Evolutionary conservation across 1,284 basidiomycete species (phyloP).

Genomic region (Chalciporus sp.): DNA sequence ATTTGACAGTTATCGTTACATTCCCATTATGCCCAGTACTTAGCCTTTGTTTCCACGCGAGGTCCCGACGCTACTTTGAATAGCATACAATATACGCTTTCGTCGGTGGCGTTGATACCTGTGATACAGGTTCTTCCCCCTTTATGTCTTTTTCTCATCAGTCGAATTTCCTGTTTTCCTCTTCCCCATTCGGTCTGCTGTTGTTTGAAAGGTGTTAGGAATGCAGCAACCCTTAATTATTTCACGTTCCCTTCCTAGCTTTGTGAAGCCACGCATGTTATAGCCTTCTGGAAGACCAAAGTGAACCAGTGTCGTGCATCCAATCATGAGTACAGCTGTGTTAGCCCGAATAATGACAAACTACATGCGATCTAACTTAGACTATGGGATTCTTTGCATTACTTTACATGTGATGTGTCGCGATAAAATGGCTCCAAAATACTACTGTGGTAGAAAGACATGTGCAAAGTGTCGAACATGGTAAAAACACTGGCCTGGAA

Average conservation of each 20-base stretch:
- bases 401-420: conserved; percentile 31
- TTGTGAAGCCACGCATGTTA: background rate
- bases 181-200: conserved; percentile 6
- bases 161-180: conserved; percentile 15
- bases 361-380: conserved; percentile 24
- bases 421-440: conserved; percentile 25
- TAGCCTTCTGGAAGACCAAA: background rate
- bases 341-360: conserved; percentile 7
- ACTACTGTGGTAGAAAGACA: conserved; percentile 9
- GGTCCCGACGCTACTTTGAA: conserved; percentile 11
- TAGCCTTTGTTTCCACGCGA: conserved; percentile 13
- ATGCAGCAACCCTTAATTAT: conserved; percentile 5
- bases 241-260: conserved; percentile 12
- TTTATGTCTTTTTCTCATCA: conserved; percentile 16
- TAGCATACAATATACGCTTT: background rate
- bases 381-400: conserved; percentile 19
- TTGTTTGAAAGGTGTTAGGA: background rate
- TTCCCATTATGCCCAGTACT: conserved; percentile 1
- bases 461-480: conserved; percentile 5
- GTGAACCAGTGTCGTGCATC: background rate
- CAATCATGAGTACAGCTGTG: background rate
- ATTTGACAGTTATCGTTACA: conserved; percentile 21
- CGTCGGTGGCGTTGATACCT: conserved; percentile 5
- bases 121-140: background rate
- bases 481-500: background rate